phyloP scores from a whole-genome alignment of 371 early-diverging fungal genomes.

The Apophysomyces ossiformis region DNA sequence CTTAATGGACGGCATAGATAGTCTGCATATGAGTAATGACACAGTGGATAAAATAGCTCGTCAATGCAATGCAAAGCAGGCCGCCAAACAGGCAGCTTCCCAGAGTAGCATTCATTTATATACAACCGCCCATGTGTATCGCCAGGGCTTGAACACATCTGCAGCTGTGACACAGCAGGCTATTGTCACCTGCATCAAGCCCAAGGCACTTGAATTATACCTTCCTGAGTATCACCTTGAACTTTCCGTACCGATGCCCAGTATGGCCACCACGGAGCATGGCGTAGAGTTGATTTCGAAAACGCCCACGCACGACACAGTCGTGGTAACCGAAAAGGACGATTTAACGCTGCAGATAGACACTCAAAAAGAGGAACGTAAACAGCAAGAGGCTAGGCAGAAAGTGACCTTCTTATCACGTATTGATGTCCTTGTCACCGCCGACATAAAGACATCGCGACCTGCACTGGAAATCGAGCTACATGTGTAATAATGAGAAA shows the following conservation, averaged over 20 bases:
- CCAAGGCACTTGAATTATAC: slow-evolving; percentile 1
- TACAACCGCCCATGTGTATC: slow-evolving; percentile 38
- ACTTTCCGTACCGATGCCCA: background rate
- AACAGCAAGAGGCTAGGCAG: slow-evolving; percentile 93
- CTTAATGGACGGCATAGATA: slow-evolving; percentile 6
- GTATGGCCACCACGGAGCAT: background rate
- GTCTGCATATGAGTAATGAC: slow-evolving; percentile 14
- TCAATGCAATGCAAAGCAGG: slow-evolving; percentile 34
- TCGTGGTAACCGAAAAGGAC: slow-evolving; percentile 12
- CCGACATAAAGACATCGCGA: slow-evolving; percentile 33
- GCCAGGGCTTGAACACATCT: slow-evolving; percentile 24
- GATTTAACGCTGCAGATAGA: slow-evolving; percentile 19
- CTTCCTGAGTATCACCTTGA: slow-evolving; percentile 15
- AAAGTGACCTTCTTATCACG: slow-evolving; percentile 83
- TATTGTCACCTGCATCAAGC: slow-evolving; percentile 17
- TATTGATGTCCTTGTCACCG: slow-evolving; percentile 46
- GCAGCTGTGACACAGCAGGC: slow-evolving; percentile 9
- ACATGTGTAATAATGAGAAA: too few relatives aligned
- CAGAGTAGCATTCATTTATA: slow-evolving; percentile 31
- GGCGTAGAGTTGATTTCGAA: slow-evolving; percentile 16
- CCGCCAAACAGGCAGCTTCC: slow-evolving; percentile 25
- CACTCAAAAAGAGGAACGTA: slow-evolving; percentile 51
- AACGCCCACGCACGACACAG: background rate
- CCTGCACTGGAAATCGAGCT: slow-evolving; percentile 47
- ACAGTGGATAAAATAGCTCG: slow-evolving; percentile 35